These are phyloP conservation scores for Boletus patriciae DNA, from an alignment of 768 basidiomycete genomes.

Conservation along the genomic window DNA sequence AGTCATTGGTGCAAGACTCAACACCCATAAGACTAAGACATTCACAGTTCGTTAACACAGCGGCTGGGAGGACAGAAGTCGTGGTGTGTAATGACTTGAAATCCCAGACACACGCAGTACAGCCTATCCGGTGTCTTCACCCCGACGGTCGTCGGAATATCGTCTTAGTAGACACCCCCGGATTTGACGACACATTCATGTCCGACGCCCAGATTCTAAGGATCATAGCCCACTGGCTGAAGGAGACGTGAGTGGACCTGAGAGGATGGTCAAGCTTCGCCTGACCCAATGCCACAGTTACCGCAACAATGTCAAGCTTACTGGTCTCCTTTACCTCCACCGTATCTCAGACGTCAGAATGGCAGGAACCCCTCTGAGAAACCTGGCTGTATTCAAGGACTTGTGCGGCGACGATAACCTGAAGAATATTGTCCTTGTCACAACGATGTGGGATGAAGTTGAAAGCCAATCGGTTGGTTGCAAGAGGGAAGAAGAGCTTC, in stretches of 20 bases:
- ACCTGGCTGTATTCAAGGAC: slow-evolving; percentile 7
- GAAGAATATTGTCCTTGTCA: slow-evolving; percentile 19
- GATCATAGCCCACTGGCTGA: slow-evolving; percentile 18
- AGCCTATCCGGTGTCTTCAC: slow-evolving; percentile 10
- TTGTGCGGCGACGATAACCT: slow-evolving; percentile 11
- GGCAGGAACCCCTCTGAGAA: slow-evolving; percentile 11
- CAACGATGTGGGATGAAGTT: slow-evolving; percentile 22
- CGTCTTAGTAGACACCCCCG: slow-evolving; percentile 20
- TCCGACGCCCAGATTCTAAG: slow-evolving; percentile 11
- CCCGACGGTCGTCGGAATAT: slow-evolving; percentile 15
- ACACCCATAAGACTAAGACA: not conserved
- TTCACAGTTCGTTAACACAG: slow-evolving; percentile 16
- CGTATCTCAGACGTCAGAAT: slow-evolving; percentile 14
- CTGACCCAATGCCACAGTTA: slow-evolving; percentile 6
- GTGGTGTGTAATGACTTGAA: not conserved
- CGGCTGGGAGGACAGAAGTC: not conserved
- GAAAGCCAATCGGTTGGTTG: not conserved
- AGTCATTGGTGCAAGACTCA: not conserved
- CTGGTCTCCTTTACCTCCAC: slow-evolving; percentile 17
- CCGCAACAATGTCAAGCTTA: slow-evolving; percentile 6
- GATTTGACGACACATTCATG: slow-evolving; percentile 16
- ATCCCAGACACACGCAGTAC: slow-evolving; percentile 9
- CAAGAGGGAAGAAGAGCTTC: slow-evolving; percentile 14
- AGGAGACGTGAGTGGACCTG: slow-evolving; percentile 9
- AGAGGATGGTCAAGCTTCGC: not conserved